These are phyloP conservation scores for Leucosporidium scottii DNA, from an alignment of 768 basidiomycete species.

Conservation along the genomic window DNA sequence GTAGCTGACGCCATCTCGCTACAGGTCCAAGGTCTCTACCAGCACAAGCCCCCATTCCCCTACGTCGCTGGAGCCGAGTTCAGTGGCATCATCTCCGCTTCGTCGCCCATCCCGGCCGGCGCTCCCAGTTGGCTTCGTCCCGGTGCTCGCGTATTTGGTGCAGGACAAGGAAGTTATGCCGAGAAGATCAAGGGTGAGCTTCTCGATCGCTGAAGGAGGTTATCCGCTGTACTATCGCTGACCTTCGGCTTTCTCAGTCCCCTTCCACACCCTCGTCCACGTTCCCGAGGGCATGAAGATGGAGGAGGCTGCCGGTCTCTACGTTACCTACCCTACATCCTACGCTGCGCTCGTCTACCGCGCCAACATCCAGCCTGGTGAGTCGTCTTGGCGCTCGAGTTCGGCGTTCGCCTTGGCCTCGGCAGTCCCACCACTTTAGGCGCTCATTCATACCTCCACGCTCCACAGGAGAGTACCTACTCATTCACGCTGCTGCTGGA, in stretches of 20 bases:
- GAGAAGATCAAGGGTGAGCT: conserved; percentile 58
- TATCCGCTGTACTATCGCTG: conserved; percentile 38
- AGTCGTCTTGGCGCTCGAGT: conserved; percentile 19
- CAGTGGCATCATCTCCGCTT: conserved; percentile 62
- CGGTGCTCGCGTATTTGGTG: conserved; percentile 85
- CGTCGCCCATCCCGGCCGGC: conserved; percentile 69
- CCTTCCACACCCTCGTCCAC: conserved; percentile 41
- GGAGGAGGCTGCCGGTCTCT: conserved; percentile 80
- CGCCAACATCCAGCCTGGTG: conserved; percentile 69
- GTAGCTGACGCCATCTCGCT: not conserved
- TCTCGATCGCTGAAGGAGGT: conserved; percentile 35
- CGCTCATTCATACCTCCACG: not conserved
- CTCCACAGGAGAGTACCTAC: conserved; percentile 70
- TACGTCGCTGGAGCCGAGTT: conserved; percentile 73
- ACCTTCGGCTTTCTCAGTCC: too few relatives aligned
- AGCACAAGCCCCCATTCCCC: conserved; percentile 71
- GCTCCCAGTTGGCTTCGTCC: conserved; percentile 58
- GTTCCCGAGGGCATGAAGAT: conserved; percentile 70
- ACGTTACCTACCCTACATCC: conserved; percentile 68
- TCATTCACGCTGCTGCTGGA: conserved; percentile 92
- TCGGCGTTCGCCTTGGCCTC: not conserved
- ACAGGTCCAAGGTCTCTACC: conserved; percentile 73
- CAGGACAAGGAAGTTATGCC: conserved; percentile 67
- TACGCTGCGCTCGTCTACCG: conserved; percentile 85
- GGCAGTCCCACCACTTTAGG: too few relatives aligned